Evolutionary conservation across 352 stramenopile genomes (phyloP), one percentile per base, ranked within the genome.

Genomic region (Plasmopara viticola): DNA sequence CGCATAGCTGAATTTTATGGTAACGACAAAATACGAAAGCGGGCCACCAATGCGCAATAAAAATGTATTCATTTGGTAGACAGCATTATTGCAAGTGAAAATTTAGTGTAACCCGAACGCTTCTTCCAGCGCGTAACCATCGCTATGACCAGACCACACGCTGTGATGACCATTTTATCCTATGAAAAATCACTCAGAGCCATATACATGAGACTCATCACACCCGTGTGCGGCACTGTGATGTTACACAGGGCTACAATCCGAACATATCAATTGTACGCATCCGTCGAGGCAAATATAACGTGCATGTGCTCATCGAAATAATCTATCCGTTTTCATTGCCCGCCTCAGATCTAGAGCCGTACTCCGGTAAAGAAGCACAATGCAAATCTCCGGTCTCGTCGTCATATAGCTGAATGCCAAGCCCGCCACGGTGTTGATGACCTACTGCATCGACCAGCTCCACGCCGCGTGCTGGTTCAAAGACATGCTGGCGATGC

Each of bases 161-260:
- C 44, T 25, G 40, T 59, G 9, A 33, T 45, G 55, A 30, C 55
- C 33, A 52, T 20, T 44, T 57, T 10, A 9, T 62, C 44, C 14
- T 66, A 45, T 38, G 60, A 59, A 48, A 84, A 77, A 51, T 91
- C 78, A 44, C 72, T 75, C 10, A 89, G 61, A 29, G 76, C 80
- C 43, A 91, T 47, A 67, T 89, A 91, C 70, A 86, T 78, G 10
- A 91, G 53, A 46, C 74, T 86, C 80, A 91, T 91, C 6, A 78
- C 80, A 38, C 80, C 80, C 28, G 80, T 87, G 60, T 89, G 80
- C 35, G 75, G 60, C 35, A 82, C 17, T 33, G 80, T 89, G 66
- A 86, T 89, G 74, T 91, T 89, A 67, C 87, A 91, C 13, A 88
- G 67, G 15, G 80, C 71, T 4, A 91, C 78, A 51, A 91, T 58